Conservation (phyloP, 495 filamentous ascomycete genomes). For the Penicillium salamii region DNA sequence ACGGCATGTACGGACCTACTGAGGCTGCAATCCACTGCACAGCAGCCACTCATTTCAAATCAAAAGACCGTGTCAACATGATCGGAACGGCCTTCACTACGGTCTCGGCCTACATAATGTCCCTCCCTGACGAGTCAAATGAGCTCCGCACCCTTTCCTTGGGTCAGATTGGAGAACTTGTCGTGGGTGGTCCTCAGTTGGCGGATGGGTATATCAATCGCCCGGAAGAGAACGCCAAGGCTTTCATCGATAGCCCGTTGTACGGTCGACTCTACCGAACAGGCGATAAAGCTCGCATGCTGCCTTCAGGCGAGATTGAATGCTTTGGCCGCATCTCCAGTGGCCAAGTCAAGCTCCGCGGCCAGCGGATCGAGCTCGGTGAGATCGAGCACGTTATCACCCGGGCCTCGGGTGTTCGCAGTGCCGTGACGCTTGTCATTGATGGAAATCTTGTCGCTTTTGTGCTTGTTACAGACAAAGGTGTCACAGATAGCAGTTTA, state of each 20-base stretch:
- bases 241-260: slow-evolving; percentile 58
- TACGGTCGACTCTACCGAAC: slow-evolving; percentile 71
- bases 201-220: slow-evolving; percentile 79
- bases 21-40: slow-evolving; percentile 81
- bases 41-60: slow-evolving; percentile 45
- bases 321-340: slow-evolving; percentile 72
- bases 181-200: slow-evolving; percentile 73
- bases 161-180: slow-evolving; percentile 79
- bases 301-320: slow-evolving; percentile 66
- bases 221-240: slow-evolving; percentile 61
- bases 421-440: slow-evolving; percentile 59
- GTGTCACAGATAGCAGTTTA: slow-evolving; percentile 36
- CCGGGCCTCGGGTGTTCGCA: slow-evolving; percentile 48
- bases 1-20: slow-evolving; percentile 86
- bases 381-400: slow-evolving; percentile 73
- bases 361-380: slow-evolving; percentile 79
- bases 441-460: slow-evolving; percentile 63
- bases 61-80: slow-evolving; percentile 53
- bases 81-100: slow-evolving; percentile 74
- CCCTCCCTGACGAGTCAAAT: slow-evolving; percentile 25
- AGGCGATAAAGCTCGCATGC: slow-evolving; percentile 74
- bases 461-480: slow-evolving; percentile 47
- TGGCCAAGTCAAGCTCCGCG: slow-evolving; percentile 79
- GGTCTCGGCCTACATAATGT: slow-evolving; percentile 70
- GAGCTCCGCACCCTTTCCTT: slow-evolving; percentile 55